A percentile compares a stretch with the other conserved stretches of the same genome.
Conservation (phyloP, 2,329 filamentous ascomycete species). For the Cordyceps fumosorosea region DNA sequence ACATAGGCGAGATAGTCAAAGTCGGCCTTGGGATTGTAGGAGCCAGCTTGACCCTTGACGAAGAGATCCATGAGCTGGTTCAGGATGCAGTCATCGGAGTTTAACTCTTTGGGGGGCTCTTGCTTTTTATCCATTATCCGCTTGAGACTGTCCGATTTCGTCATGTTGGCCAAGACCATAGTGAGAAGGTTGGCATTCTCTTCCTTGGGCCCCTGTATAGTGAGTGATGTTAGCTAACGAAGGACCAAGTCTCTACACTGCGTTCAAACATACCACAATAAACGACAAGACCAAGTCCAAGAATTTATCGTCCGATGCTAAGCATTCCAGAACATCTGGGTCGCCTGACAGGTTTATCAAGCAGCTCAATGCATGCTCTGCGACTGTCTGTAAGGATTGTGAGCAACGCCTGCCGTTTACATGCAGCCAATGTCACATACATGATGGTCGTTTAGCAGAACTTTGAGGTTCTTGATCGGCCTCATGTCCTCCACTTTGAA, state of each 20-base stretch:
- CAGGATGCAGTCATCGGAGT: slow-evolving; percentile 65
- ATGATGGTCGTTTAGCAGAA: slow-evolving; percentile 75
- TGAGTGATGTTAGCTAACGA: not conserved
- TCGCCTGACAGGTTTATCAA: slow-evolving; percentile 82
- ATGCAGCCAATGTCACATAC: slow-evolving; percentile 41
- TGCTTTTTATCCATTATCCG: slow-evolving; percentile 63
- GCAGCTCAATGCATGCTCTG: slow-evolving; percentile 87
- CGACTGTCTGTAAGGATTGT: slow-evolving; percentile 68
- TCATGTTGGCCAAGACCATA: slow-evolving; percentile 89
- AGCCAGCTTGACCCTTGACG: slow-evolving; percentile 78
- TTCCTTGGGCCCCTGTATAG: slow-evolving; percentile 59
- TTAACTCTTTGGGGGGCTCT: slow-evolving; percentile 60
- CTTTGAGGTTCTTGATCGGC: slow-evolving; percentile 80
- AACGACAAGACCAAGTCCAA: slow-evolving; percentile 65
- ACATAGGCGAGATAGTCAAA: slow-evolving; percentile 93
- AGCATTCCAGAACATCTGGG: slow-evolving; percentile 61
- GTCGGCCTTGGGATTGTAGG: slow-evolving; percentile 77
- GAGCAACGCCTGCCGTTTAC: slow-evolving; percentile 3
- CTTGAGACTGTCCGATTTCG: slow-evolving; percentile 70
- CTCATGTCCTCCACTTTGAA: slow-evolving; percentile 78
- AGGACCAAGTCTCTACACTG: not conserved
- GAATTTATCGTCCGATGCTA: slow-evolving; percentile 76
- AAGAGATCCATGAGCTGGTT: slow-evolving; percentile 95
- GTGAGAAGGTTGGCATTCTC: slow-evolving; percentile 76
- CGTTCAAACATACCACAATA: slow-evolving; percentile 57